Evolutionary conservation across 192 early-diverging fungal genomes (phyloP), one percentile per base, ranked within the genome.

Genomic region (Entomortierella parvispora): DNA sequence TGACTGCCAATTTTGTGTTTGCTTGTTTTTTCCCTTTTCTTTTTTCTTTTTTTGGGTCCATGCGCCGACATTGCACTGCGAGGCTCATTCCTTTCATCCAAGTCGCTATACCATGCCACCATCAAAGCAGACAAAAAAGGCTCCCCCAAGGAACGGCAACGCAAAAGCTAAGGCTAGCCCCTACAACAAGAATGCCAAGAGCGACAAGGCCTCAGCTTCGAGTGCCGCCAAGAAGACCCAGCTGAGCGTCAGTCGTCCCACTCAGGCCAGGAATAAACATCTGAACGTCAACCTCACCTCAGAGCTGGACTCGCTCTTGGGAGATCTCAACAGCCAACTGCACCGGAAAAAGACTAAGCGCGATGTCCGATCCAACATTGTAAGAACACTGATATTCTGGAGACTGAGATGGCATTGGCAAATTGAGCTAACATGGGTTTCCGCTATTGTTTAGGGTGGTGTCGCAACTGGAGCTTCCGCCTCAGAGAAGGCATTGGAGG

Each of bases 271-370:
- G 31, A 62, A 62, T 31, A 77, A 77, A 40, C 65, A 77, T 18
- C 26, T 49, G 31, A 77, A 77, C 18, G 44, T 45, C 47, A 68
- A 77, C 31, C 48, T 77, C 11, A 77, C 74, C 26, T 68, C 60
- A 2, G 74, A 77, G 28, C 65, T 77, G 22, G 74, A 77, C 49
- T 68, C 74, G 20, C 56, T 77, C 8, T 65, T 77, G 1, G 74
- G 66, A 1, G 74, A 77, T 54, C 74, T 77, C 55, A 77, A 77
- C 48, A 64, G 28, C 40, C 65, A 68, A 18, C 43, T 76, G 5
- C 64, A 66, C 15, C 57, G 65, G 53, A 76, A 76, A 62, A 76
- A 76, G 55, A 77, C 74, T 18, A 77, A 77, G 52, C 22, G 54
- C 18, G 74, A 77, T 34, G 47, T 56, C 1, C 50, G 65, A 44